Evolutionary conservation across 805 yeast species (phyloP), one percentile per base, ranked within the genome.

Genomic region (Danielia oregonensis): DNA sequence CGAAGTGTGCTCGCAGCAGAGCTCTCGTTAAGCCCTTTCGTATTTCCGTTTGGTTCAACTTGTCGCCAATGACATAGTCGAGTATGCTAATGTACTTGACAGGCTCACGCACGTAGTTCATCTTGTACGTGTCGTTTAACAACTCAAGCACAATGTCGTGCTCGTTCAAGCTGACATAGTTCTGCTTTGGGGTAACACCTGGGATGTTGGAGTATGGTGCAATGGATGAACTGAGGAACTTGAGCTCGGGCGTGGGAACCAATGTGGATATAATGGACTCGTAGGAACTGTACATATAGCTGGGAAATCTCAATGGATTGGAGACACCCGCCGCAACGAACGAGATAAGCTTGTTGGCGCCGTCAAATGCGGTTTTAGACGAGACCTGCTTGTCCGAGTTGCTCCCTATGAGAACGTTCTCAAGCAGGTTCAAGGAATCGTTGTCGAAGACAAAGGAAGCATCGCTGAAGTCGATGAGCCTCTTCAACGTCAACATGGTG

Each of bases 381-480:
- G 37, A 23, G 13, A 8, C 39, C 37, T 11, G 24, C 33, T 5
- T 28, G 74, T 27, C 68, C 25, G 34, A n/a, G 32, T 32, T 37
- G 9, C 46, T 40, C 6, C 57, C 51, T 29, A 50, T 47, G 26
- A 60, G 45, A 15, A 51, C 71, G 11, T 82, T 73, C 2, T 96
- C 89, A 27, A 88, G 75, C 14, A 80, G 66, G 48, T 80, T 69
- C 33, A 93, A 61, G 0, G 97, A 89, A 42, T 83, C 86, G 58
- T 93, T 93, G 55, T 93, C 97, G 51, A 89, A 82, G 4, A 91
- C 93, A n/a, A 87, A 70, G 28, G 86, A 81, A 3, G 87, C 82
- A 57, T 93, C 96, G 27, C 96, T 85, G 49, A 76, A 76, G 45
- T 87, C 93, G 4, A 86, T 82, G 40, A 93, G 68, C 46, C 97